A percentile compares a stretch with the other conserved stretches of the same genome.
Evolutionary conservation across 2,329 filamentous ascomycete genomes (phyloP).

Genomic region (Ophiostoma sp.): DNA sequence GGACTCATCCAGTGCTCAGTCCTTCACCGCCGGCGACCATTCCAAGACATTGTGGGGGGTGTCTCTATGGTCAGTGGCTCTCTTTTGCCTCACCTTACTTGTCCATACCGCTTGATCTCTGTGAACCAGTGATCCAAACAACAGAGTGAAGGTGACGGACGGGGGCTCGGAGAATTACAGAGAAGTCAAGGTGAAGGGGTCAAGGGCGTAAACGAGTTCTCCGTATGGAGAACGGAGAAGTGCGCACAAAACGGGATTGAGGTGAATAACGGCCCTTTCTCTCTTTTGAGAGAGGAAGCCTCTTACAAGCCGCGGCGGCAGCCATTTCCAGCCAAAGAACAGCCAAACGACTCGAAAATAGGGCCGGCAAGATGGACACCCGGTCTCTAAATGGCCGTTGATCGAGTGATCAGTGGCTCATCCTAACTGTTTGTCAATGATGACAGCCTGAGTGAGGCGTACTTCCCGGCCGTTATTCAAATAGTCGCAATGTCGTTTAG

Average conservation of each 20-base stretch:
- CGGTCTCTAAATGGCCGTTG: neutral
- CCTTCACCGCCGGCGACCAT: slow-evolving; percentile 14
- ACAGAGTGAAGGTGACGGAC: neutral
- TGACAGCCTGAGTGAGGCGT: neutral
- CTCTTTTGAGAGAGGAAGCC: neutral
- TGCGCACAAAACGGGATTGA: neutral
- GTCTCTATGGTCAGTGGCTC: neutral
- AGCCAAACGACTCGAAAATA: neutral
- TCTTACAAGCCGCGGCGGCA: neutral
- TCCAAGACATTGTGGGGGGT: slow-evolving; percentile 16
- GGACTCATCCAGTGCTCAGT: neutral
- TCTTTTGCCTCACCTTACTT: neutral
- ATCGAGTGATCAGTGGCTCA: neutral
- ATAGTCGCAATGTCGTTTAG: neutral
- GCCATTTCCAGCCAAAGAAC: neutral
- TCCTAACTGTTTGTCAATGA: neutral
- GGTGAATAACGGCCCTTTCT: neutral
- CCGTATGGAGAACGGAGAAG: neutral
- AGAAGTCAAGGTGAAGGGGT: neutral
- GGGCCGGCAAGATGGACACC: neutral
- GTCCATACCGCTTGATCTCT: neutral
- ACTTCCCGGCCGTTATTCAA: neutral
- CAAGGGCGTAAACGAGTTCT: neutral
- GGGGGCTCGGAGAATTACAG: neutral
- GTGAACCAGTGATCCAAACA: neutral